Conservation (phyloP, 2,329 filamentous ascomycete species). For the Aspergillus ruber region DNA sequence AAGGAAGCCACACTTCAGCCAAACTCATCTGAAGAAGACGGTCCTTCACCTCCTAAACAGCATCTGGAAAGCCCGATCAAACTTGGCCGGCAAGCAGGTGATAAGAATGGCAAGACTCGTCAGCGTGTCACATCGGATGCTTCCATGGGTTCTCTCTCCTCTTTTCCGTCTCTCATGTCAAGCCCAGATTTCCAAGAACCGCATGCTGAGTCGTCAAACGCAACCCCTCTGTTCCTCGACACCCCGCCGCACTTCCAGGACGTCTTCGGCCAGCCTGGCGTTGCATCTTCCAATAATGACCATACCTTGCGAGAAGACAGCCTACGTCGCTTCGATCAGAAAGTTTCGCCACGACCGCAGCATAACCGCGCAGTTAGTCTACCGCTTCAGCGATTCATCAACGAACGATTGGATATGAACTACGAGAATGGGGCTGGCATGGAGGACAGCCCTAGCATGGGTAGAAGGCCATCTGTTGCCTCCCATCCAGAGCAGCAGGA, state of each 20-base stretch:
- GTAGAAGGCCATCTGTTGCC: conserved; percentile 16
- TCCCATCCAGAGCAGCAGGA: conserved; percentile 1
- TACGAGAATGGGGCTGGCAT: conserved; percentile 13
- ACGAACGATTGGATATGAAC: conserved; percentile 27
- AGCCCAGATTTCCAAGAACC: conserved; percentile 23
- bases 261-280: conserved; percentile 10
- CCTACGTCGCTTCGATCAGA: conserved; percentile 23
- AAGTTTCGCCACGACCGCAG: conserved; percentile 15
- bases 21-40: conserved; percentile 3
- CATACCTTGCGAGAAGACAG: conserved; percentile 26
- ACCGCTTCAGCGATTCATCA: conserved; percentile 35
- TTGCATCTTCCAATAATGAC: conserved; percentile 15
- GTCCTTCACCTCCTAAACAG: conserved; percentile 12
- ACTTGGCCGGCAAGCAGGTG: conserved; percentile 19
- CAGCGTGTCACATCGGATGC: conserved; percentile 21
- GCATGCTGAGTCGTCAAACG: conserved; percentile 21
- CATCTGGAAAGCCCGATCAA: conserved; percentile 30
- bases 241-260: conserved; percentile 18
- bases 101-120: conserved; percentile 12
- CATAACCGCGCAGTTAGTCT: conserved; percentile 29
- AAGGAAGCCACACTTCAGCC: not conserved
- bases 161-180: conserved; percentile 25
- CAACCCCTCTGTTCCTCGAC: conserved; percentile 17
- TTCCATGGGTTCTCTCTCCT: conserved; percentile 26
- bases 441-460: conserved; percentile 5